Base-by-base conservation (phyloP, 1,284 basidiomycete species). In the Pseudozyma hubeiensis region DNA sequence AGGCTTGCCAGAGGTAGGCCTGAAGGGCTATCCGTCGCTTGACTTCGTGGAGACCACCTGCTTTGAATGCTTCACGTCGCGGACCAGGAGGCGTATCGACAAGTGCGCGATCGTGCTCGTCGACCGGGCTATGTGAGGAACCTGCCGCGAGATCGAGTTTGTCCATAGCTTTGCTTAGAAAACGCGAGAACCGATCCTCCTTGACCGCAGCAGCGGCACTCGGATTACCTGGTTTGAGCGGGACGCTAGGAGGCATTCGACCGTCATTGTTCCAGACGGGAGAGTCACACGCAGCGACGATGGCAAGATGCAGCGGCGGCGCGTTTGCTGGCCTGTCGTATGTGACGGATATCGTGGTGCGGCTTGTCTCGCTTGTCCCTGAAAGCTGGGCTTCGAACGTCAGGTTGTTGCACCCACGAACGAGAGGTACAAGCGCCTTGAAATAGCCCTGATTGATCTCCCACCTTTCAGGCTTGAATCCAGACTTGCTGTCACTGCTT, bases 1-100 rank as follows among this genome's bases (percentile, higher is more conserved):
- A 79, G 2, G 77, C 71, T 34, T 79, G 75, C 75, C 75, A 77
- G 9, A 71, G 55, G 40, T 79, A 79, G 0, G 75, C 74, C 47
- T 79, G 77, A 4, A 79, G 41, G 1, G 70, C 74, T 3, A 79
- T 40, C n/a, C 69, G 59, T 16, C 62, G 50, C 53, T 64, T 72
- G 47, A 76, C 62, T 40, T 68, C 74, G n/a, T 6, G 39, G 2
- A 76, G 16, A 7, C 69, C 74, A 3, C 64, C 69, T 3, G 50
- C 34, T 41, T 48, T 24, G 3, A 75, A 50, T 4, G 43, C 46
- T 16, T 71, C 63, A 19, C 65, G 45, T 7, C 67, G 43, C 17
- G 40, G 53, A 7, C 67, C 69, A 1, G 56, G 53, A 2, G 72
- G 72, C 1, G 66, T 46, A n/a, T 75, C 68, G 4, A 75, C 63